Percentiles rank a stretch among this genome's conserved stretches.
phyloP scores from a whole-genome alignment of 2,329 filamentous ascomycete genomes.

The Aureobasidium sp. region DNA sequence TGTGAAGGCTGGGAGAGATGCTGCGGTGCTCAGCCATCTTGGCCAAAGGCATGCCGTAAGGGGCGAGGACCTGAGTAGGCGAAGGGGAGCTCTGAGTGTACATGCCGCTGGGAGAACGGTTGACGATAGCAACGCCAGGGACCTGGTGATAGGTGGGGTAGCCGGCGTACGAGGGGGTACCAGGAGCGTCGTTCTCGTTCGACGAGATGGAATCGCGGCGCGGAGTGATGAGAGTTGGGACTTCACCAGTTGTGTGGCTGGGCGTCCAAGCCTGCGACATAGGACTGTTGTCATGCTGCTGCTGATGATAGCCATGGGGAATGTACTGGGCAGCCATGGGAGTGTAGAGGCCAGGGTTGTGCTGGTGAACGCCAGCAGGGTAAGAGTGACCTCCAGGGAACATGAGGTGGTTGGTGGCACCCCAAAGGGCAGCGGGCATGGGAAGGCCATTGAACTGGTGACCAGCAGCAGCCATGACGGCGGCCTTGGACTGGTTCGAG shows the following conservation, averaged over 20 bases:
- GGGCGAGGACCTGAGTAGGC: slow-evolving; percentile 37
- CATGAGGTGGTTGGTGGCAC: slow-evolving; percentile 24
- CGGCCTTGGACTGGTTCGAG: slow-evolving; percentile 27
- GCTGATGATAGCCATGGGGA: slow-evolving; percentile 34
- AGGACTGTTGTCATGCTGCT: slow-evolving; percentile 37
- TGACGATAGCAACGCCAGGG: slow-evolving; percentile 36
- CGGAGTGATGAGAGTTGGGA: slow-evolving; percentile 42
- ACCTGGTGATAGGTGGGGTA: slow-evolving; percentile 32
- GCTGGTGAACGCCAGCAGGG: slow-evolving; percentile 20
- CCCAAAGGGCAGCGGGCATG: slow-evolving; percentile 25
- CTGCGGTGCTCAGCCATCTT: slow-evolving; percentile 31
- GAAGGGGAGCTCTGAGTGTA: slow-evolving; percentile 43
- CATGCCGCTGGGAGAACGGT: slow-evolving; percentile 40
- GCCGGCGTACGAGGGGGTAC: slow-evolving; percentile 37
- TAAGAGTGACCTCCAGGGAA: slow-evolving; percentile 23
- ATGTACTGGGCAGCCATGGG: slow-evolving; percentile 35
- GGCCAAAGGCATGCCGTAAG: slow-evolving; percentile 33
- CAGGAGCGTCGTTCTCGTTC: slow-evolving; percentile 44
- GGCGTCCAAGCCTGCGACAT: slow-evolving; percentile 39
- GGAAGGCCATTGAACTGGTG: slow-evolving; percentile 23
- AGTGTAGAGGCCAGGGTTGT: slow-evolving; percentile 36
- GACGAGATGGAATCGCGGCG: slow-evolving; percentile 44
- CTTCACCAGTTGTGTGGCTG: slow-evolving; percentile 36
- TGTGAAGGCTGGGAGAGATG: slow-evolving; percentile 37
- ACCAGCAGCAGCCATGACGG: slow-evolving; percentile 22